Conservation (phyloP, 164 flowering plant genomes). For the Paratinospora sagittata region DNA sequence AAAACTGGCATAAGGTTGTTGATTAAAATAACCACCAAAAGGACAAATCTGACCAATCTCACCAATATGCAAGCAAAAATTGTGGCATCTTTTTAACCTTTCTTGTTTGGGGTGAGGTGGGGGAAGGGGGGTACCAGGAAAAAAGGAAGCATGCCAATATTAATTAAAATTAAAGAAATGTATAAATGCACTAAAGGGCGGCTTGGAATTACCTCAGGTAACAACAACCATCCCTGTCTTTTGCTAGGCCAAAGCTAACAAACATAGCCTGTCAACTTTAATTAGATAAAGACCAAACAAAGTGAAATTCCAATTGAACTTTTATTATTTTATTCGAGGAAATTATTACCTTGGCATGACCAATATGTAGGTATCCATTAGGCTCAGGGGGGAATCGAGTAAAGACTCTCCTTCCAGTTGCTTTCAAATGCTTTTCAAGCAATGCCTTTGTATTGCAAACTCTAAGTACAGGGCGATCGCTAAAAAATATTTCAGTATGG, state of each 20-base stretch:
- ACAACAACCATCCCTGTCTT: constrained; percentile 84
- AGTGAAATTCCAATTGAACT: not conserved
- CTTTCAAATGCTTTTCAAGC: constrained; percentile 70
- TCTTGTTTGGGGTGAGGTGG: too few species aligned
- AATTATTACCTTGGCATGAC: constrained; percentile 91
- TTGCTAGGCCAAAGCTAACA: constrained; percentile 90
- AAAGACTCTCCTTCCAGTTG: constrained; percentile 64
- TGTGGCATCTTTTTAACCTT: too few species aligned
- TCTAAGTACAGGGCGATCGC: constrained; percentile 64
- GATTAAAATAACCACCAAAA: too few species aligned
- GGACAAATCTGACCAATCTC: too few species aligned
- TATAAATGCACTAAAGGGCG: not conserved
- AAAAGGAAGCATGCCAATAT: too few species aligned
- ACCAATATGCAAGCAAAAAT: too few species aligned
- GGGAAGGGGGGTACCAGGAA: too few species aligned
- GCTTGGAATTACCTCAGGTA: constrained; percentile 55
- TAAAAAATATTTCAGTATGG: constrained; percentile 86
- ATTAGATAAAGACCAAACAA: constrained; percentile 8
- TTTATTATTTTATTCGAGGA: not conserved
- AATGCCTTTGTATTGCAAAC: constrained; percentile 67
- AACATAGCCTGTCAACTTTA: constrained; percentile 73
- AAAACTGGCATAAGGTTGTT: too few species aligned
- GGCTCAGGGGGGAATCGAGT: constrained; percentile 99
- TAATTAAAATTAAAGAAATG: not conserved
- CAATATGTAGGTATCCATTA: constrained; percentile 96